Percentiles rank a stretch among this genome's conserved stretches.
These are phyloP conservation scores for Ceratocystis cubensis DNA, from an alignment of 2,329 filamentous ascomycete species.

Conservation along the genomic window DNA sequence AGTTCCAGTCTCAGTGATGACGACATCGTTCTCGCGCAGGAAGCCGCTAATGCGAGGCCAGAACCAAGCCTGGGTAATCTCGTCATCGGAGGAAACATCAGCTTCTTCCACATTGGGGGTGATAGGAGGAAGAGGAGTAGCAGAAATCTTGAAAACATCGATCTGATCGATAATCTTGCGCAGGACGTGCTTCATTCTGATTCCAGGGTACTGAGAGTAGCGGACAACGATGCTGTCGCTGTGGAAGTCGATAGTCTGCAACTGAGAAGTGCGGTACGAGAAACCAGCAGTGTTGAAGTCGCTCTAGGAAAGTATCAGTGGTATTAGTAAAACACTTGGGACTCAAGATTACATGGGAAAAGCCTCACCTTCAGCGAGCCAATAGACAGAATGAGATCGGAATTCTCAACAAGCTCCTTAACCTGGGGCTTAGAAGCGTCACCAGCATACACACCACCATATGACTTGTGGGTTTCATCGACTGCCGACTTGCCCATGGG, in stretches of 20 bases:
- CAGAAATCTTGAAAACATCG: constrained; percentile 45
- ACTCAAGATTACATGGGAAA: background rate
- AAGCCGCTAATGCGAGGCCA: constrained; percentile 68
- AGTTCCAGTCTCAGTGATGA: constrained; percentile 80
- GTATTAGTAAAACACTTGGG: background rate
- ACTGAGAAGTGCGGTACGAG: constrained; percentile 62
- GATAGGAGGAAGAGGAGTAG: constrained; percentile 29
- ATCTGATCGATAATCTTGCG: constrained; percentile 52
- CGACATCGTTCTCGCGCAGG: constrained; percentile 57
- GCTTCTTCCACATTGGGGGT: constrained; percentile 35
- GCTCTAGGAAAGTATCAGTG: constrained; percentile 33
- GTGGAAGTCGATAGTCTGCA: constrained; percentile 72
- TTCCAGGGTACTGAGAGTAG: constrained; percentile 65
- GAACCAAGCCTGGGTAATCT: constrained; percentile 59
- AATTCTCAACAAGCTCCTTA: constrained; percentile 49
- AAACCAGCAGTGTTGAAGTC: constrained; percentile 79
- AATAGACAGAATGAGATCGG: constrained; percentile 59
- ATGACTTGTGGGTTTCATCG: constrained; percentile 62
- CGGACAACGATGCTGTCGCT: constrained; percentile 59
- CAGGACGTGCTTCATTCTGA: constrained; percentile 68
- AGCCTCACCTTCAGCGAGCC: constrained; percentile 43
- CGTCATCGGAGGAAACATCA: constrained; percentile 30
- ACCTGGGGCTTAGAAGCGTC: constrained; percentile 55
- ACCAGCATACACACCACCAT: constrained; percentile 77
- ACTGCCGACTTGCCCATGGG: constrained; percentile 83